These are phyloP conservation scores for Erythrophleum ivorense DNA, from an alignment of 331 rosid species.

Conservation along the genomic window DNA sequence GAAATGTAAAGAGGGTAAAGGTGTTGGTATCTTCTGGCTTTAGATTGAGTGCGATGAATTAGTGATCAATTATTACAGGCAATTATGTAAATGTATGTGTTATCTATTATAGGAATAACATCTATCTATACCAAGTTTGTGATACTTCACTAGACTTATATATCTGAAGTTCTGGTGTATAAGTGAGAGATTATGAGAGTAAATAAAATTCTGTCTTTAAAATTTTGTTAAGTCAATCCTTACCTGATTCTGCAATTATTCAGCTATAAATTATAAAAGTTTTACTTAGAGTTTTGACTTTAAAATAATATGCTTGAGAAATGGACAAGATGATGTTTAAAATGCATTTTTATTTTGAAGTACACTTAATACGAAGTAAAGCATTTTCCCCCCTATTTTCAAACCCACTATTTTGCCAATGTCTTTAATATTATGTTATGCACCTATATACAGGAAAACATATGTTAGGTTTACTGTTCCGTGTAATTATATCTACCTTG, in stretches of 20 bases:
- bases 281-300: too few species aligned
- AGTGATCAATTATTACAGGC: background rate
- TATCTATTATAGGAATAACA: background rate
- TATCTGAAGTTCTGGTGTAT: too few species aligned
- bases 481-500: background rate
- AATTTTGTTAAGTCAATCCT: background rate
- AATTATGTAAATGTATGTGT: background rate
- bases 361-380: too few species aligned
- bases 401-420: too few species aligned
- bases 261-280: too few species aligned
- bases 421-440: background rate
- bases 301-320: too few species aligned
- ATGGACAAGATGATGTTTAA: too few species aligned
- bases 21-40: constrained; percentile 22
- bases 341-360: too few species aligned
- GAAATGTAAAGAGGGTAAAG: constrained; percentile 11
- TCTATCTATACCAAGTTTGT: background rate
- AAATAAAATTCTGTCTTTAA: background rate
- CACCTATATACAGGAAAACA: background rate
- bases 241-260: background rate
- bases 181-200: background rate
- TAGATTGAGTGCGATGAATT: constrained; percentile 10
- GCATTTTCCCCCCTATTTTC: too few species aligned
- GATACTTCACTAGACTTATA: too few species aligned
- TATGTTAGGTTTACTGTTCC: background rate